Base-by-base conservation (phyloP, 73 alveolate species). In the Strombidium stylifer region DNA sequence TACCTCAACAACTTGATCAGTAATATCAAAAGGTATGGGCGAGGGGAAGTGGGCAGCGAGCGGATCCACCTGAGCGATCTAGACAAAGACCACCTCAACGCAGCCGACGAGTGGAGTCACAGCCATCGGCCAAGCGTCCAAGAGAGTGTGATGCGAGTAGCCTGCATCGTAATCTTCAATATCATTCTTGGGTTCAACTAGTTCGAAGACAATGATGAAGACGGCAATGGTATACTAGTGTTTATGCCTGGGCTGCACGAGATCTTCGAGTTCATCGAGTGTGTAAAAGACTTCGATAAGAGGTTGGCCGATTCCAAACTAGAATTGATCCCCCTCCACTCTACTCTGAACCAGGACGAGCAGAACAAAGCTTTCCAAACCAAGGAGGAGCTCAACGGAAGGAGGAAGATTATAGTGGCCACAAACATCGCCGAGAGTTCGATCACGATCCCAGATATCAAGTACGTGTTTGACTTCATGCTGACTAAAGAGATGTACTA, bases 341-440 rank as follows among this genome's bases (percentile, higher is more conserved):
- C 93, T 1, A 67, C 91, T 12, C 39, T 87, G 20, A 57, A 86
- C n/a, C 88, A 66, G 18, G 89, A 87, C 41, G 96, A 87, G 45
- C 87, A 87, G 69, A 85, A 81, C 44, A 49, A 59, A 61, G 96
- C 90, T 11, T 87, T 87, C 50, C 47, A 40, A 47, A 50, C 72
- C 35, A 36, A 78, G 16, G 40, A 44, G 19, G 47, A 30, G 62
- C 66, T 60, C 15, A 66, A 65, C 28, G 71, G 83, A 30, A 85
- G 82, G 71, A 73, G 98, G 51, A 93, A 94, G 62, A 88, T 95
- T 25, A 95, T 95, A 10, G 69, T 95, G 20, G 92, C 98, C 1
- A 95, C 99, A 1, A 96, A 96, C 74, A 94, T 96, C 8, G 99
- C 99, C 25, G 99, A 96, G 81, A 89, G 98, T 57, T 87, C 98